Conservation (phyloP, 257 asterid species). For the Lycium barbarum region DNA sequence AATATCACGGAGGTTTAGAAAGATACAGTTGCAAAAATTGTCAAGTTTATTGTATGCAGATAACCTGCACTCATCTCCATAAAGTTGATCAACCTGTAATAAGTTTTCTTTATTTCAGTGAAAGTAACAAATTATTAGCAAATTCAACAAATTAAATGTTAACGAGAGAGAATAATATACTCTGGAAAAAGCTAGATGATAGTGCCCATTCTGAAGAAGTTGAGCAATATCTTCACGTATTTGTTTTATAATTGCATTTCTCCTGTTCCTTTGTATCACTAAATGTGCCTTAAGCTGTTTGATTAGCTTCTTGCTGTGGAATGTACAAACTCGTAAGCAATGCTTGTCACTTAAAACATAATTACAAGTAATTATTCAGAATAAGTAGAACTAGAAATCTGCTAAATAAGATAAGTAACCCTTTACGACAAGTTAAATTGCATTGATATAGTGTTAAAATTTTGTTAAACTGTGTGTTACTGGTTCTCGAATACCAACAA, state of each 20-base stretch:
- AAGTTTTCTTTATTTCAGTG: background rate
- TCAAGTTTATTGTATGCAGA: constrained; percentile 45
- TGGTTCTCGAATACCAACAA: background rate
- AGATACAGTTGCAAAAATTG: constrained; percentile 34
- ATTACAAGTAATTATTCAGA: background rate
- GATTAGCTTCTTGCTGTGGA: constrained; percentile 39
- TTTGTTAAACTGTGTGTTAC: background rate
- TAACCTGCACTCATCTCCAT: constrained; percentile 36
- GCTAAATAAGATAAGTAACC: background rate
- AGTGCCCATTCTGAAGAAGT: constrained; percentile 41
- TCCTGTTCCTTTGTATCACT: constrained; percentile 39
- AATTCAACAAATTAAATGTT: background rate
- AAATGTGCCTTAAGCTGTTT: constrained; percentile 38
- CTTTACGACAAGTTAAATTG: background rate
- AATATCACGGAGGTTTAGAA: constrained; percentile 31
- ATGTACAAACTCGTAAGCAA: background rate
- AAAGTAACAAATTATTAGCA: background rate
- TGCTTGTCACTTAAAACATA: background rate
- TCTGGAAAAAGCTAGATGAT: constrained; percentile 33
- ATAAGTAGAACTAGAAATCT: background rate
- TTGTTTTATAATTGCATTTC: constrained; percentile 40
- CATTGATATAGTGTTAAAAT: background rate
- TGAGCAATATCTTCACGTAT: constrained; percentile 43
- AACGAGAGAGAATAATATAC: constrained; percentile 24
- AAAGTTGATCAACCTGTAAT: constrained; percentile 39